Base-by-base conservation (phyloP, 23 red algal genomes). In the Gracilaria gracilis region DNA sequence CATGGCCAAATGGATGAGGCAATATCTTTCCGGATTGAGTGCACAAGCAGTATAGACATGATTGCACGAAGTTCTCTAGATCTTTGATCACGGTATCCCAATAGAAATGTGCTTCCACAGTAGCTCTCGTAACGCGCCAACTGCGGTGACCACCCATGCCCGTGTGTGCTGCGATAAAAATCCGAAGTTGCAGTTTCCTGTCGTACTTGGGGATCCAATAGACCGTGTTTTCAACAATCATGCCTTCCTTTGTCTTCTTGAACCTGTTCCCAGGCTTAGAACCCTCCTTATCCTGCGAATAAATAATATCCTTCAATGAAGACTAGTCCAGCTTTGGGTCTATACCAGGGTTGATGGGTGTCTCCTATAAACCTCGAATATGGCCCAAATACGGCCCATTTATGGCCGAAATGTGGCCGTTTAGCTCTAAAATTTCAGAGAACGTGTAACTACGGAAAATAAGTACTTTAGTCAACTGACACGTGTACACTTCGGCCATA, bases 61-160 rank as follows among this genome's bases (percentile, higher is more conserved):
- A 65, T 61, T 66, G 61, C 27, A 61, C 62, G 47, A 90, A 90
- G 33, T 17, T 21, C 11, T 40, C 47, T 5, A 90, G n/a, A 51
- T 90, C 73, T 25, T 61, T 9, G 5, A 61, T 49, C 40, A 90
- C 42, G 2, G 25, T 47, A 27, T 28, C 0, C 70, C 71, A 90
- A 32, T 33, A 90, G 12, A 80, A 65, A 67, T 90, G 5, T 20
- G 51, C 51, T 4, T 61, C 9, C 2, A 90, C 36, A 66, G 38
- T 47, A 27, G 47, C 72, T 8, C 11, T 24, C 35, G 86, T 90
- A 6, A 47, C 65, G 6, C 37, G 6, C 25, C 20, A 14, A 38
- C 53, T 38, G 48, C 86, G 86, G 36, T 90, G 69, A 4, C 86
- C 86, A 2, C 49, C 42, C 73, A 19, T n/a, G n/a, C 86, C 86